Evolutionary conservation across 1,139 yeast species (phyloP).

Genomic region (Magnusiomyces magnusii): DNA sequence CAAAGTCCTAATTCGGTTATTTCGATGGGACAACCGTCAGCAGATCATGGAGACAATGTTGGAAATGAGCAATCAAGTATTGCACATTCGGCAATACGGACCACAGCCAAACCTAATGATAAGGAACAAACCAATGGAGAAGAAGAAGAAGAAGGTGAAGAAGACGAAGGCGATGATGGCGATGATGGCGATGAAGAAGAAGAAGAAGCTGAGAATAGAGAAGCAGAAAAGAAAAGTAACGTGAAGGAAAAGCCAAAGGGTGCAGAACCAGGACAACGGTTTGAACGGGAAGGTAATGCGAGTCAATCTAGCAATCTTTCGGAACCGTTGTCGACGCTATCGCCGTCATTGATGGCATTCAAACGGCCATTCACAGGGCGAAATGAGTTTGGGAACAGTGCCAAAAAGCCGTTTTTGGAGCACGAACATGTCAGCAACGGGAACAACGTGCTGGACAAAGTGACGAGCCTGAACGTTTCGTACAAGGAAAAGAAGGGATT

Average conservation of each 20-base stretch:
- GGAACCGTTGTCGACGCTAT: neutral
- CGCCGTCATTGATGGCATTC: too few relatives aligned
- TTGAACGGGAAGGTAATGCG: neutral
- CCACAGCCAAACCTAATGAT: neutral
- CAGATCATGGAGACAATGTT: too few relatives aligned
- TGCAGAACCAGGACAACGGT: neutral
- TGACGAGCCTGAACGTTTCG: neutral
- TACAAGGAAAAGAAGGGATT: neutral
- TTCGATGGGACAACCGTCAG: neutral
- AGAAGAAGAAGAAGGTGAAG: neutral
- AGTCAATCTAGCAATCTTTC: neutral
- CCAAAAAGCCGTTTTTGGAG: neutral
- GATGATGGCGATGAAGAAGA: neutral
- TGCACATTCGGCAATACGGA: neutral
- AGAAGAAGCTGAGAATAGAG: neutral
- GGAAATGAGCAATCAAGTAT: too few relatives aligned
- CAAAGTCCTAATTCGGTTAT: neutral
- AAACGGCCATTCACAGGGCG: neutral
- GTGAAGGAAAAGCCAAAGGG: neutral
- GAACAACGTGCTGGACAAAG: neutral
- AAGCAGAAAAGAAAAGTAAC: neutral
- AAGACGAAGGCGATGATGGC: too few relatives aligned
- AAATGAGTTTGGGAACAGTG: neutral
- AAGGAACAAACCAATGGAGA: too few relatives aligned
- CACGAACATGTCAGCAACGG: neutral